These are phyloP conservation scores for Irpex rosettiformis DNA, from an alignment of 1,284 basidiomycete genomes.

Conservation along the genomic window DNA sequence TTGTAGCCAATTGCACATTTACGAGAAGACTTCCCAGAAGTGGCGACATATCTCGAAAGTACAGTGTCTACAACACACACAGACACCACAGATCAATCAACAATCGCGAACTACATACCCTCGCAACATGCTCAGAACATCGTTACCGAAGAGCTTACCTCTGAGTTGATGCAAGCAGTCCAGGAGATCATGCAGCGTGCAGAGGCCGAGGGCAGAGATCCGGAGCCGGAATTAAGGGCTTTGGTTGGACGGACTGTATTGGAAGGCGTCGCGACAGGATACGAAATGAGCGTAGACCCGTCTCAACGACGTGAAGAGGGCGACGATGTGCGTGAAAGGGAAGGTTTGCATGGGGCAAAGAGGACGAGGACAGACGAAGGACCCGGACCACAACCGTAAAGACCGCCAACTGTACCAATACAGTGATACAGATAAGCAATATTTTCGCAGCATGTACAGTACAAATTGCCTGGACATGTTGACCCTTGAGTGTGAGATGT, in stretches of 20 bases:
- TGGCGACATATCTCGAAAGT: conserved; percentile 63
- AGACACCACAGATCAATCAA: conserved; percentile 13
- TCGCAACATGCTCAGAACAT: conserved; percentile 69
- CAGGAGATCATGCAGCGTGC: conserved; percentile 65
- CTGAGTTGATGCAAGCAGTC: conserved; percentile 62
- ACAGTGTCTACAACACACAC: conserved; percentile 8
- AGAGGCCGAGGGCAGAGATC: conserved; percentile 58
- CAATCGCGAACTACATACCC: conserved; percentile 27
- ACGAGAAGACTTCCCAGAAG: conserved; percentile 76
- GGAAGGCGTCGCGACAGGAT: conserved; percentile 57
- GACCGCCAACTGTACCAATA: not conserved
- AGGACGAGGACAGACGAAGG: conserved; percentile 27
- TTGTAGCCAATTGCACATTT: conserved; percentile 72
- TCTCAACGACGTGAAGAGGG: conserved; percentile 15
- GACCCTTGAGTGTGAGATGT: not conserved
- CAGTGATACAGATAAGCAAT: too few species aligned
- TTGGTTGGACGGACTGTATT: conserved; percentile 60
- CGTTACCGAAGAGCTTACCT: conserved; percentile 68
- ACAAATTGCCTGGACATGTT: not conserved
- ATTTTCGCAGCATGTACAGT: too few species aligned
- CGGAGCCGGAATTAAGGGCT: conserved; percentile 53
- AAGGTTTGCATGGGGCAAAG: conserved; percentile 25
- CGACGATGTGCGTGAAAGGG: conserved; percentile 13
- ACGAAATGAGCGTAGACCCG: conserved; percentile 38
- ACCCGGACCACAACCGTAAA: not conserved